Evolutionary conservation across 1,284 basidiomycete genomes (phyloP), one percentile per base, ranked within the genome.

Genomic region (Cutaneotrichosporon mucoides): DNA sequence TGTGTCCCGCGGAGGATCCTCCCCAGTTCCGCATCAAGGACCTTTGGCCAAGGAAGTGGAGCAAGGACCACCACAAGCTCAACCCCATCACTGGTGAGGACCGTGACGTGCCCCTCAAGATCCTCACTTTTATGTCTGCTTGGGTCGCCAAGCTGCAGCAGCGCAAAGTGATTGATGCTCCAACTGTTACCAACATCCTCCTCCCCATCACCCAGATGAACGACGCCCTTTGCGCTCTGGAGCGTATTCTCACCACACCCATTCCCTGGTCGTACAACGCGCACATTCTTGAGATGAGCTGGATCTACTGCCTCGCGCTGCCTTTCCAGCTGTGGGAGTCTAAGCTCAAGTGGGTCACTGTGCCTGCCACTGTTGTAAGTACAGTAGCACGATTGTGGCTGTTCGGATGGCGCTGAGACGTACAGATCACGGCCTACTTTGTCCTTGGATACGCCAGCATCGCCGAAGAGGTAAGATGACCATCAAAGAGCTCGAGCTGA

Each of bases 211-310:
- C 82, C 65, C 80, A 82, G 63, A 81, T 90, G 45, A 83, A 84
- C 4, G 87, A 89, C 56, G 83, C 85, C 13, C 76, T 90, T 45
- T 86, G 85, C 7, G 85, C 85, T 6, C 79, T 90, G 4, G 88
- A 90, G 70, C 81, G 88, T 46, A 88, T 90, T 63, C 78, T 89
- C 11, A 89, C 88, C 0, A 89, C 87, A 0, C 88, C 88, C 1
- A 88, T 90, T 49, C 88, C 88, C 1, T 89, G 88, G 77, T 88
- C 85, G 81, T 89, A 76, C 64, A 66, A 75, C 84, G 74, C 73
- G 9, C 75, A 75, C 60, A 77, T 77, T 52, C 75, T 73, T 69
- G 68, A 72, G 45, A 71, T 76, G 34, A 70, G 68, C 5, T 75
- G 68, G 68, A 66, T 76, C 5, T 77, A 77, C 62, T 72, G 72